Percentiles rank a stretch among this genome's conserved stretches.
Evolutionary conservation across 495 filamentous ascomycete species (phyloP).

Genomic region (Monascus purpureus): DNA sequence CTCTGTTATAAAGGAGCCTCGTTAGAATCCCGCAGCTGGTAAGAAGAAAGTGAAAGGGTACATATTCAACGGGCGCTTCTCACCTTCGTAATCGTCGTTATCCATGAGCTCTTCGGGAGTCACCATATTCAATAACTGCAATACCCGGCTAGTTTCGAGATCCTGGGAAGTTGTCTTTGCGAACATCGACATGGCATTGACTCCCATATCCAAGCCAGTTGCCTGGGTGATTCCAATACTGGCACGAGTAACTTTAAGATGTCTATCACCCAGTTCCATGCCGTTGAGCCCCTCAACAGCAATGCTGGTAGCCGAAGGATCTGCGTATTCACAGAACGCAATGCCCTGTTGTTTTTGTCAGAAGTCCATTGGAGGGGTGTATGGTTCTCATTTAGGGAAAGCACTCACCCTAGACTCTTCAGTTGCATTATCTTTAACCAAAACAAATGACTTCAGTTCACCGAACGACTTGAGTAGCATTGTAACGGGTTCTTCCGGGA

Average conservation of each 20-base stretch:
- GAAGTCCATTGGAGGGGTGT: conserved; percentile 5
- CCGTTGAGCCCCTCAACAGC: conserved; percentile 84
- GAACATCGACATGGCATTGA: conserved; percentile 98
- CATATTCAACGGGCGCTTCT: conserved; percentile 4
- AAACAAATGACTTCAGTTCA: conserved; percentile 79
- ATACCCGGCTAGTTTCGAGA: conserved; percentile 60
- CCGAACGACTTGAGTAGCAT: conserved; percentile 85
- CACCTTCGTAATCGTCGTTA: conserved; percentile 85
- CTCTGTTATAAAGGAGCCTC: conserved; percentile 39
- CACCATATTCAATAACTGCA: conserved; percentile 96
- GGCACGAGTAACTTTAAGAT: conserved; percentile 73
- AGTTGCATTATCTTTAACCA: conserved; percentile 77
- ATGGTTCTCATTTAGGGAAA: too few species aligned
- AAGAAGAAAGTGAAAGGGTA: neutral
- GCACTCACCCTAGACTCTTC: conserved; percentile 74
- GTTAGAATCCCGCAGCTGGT: neutral
- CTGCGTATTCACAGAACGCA: conserved; percentile 89
- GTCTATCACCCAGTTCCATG: conserved; percentile 79
- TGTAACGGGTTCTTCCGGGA: conserved; percentile 79
- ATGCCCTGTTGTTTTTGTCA: conserved; percentile 52
- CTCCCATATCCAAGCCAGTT: conserved; percentile 79
- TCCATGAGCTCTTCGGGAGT: conserved; percentile 92
- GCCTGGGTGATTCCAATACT: conserved; percentile 89
- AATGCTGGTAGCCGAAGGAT: conserved; percentile 62
- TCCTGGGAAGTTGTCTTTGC: conserved; percentile 77